Evolutionary conservation across 164 flowering plant genomes (phyloP).

Genomic region (Aristolochia fimbriata): DNA sequence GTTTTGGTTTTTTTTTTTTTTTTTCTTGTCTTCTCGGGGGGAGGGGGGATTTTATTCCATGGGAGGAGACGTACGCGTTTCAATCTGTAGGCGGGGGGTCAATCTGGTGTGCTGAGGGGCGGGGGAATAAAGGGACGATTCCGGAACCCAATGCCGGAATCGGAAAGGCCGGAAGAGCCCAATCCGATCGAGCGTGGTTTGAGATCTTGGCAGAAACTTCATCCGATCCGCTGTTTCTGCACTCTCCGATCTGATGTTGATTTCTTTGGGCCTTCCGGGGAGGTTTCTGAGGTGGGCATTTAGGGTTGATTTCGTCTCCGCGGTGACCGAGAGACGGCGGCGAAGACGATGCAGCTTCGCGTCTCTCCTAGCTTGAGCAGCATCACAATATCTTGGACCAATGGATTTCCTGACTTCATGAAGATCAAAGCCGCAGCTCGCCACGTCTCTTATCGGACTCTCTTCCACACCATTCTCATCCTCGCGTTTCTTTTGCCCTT

Average conservation of each 20-base stretch:
- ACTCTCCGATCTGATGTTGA: constrained; percentile 17
- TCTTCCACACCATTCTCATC: constrained; percentile 79
- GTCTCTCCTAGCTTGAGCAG: constrained; percentile 99
- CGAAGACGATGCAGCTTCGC: constrained; percentile 92
- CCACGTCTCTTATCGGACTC: constrained; percentile 80
- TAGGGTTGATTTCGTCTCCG: constrained; percentile 6
- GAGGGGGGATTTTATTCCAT: not conserved
- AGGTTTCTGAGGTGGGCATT: constrained; percentile 5
- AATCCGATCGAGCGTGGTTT: constrained; percentile 1
- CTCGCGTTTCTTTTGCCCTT: constrained; percentile 89
- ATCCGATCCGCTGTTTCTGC: not conserved
- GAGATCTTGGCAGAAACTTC: constrained; percentile 2
- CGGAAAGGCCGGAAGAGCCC: constrained; percentile 4
- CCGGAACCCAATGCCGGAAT: constrained; percentile 7
- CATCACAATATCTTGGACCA: constrained; percentile 72
- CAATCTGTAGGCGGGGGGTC: not conserved
- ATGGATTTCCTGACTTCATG: constrained; percentile 87
- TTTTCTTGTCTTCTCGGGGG: not conserved
- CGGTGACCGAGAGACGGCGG: constrained; percentile 16
- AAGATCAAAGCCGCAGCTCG: constrained; percentile 99
- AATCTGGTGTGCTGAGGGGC: not conserved
- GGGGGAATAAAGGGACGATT: too few relatives aligned
- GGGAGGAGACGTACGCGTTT: constrained; percentile 1
- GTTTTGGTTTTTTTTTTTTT: not conserved
- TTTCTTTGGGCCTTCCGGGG: constrained; percentile 2